Conservation (phyloP, 2,329 filamentous ascomycete genomes). For the Colletotrichum camelliae region DNA sequence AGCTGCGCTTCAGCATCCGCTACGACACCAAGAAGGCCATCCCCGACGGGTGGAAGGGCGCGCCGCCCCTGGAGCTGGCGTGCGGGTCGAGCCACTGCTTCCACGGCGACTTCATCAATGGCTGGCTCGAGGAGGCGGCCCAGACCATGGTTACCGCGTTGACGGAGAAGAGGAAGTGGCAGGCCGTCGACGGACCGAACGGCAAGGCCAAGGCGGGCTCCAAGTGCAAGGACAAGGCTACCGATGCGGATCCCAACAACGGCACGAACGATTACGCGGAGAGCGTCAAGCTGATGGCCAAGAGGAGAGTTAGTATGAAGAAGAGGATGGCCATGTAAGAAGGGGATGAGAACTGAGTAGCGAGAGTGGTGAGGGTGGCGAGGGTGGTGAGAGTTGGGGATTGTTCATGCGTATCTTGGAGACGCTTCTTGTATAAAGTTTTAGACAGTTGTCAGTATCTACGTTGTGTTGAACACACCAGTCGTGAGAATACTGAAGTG, state of each 20-base stretch:
- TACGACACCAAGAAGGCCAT: slow-evolving; percentile 47
- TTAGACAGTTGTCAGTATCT: neutral
- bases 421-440: neutral
- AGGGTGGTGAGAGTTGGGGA: neutral
- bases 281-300: slow-evolving; percentile 25
- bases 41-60: slow-evolving; percentile 50
- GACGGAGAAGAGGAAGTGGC: slow-evolving; percentile 23
- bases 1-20: slow-evolving; percentile 51
- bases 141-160: slow-evolving; percentile 43
- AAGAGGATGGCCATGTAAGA: neutral
- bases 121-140: slow-evolving; percentile 45
- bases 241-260: slow-evolving; percentile 39
- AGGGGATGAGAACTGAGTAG: neutral
- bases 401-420: neutral
- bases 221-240: slow-evolving; percentile 31
- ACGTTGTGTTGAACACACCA: neutral
- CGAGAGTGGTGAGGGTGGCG: neutral
- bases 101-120: slow-evolving; percentile 52
- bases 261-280: slow-evolving; percentile 40
- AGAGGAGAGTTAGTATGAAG: neutral
- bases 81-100: slow-evolving; percentile 43
- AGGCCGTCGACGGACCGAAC: slow-evolving; percentile 34
- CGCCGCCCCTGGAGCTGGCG: slow-evolving; percentile 48
- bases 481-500: neutral
- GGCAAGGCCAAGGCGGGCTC: slow-evolving; percentile 30